Evolutionary conservation across 2,329 filamentous ascomycete genomes (phyloP).

Genomic region (Westerdykella ornata): DNA sequence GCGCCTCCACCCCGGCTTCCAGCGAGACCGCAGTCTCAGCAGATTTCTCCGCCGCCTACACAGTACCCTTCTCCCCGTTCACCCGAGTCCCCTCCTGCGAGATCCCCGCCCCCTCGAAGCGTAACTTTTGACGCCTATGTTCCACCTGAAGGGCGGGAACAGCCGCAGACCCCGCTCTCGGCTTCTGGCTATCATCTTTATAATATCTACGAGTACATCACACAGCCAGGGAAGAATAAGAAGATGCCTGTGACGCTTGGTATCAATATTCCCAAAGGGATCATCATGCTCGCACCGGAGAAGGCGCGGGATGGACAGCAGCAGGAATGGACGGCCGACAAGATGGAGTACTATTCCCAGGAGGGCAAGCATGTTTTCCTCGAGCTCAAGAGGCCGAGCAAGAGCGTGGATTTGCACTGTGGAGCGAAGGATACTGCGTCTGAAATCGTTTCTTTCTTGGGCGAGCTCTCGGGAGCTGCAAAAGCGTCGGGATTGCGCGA

Average conservation of each 20-base stretch:
- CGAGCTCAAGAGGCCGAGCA: constrained; percentile 84
- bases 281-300: constrained; percentile 86
- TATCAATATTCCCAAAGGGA: constrained; percentile 82
- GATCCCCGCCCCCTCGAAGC: constrained; percentile 35
- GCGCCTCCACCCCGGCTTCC: constrained; percentile 55
- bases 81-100: constrained; percentile 29
- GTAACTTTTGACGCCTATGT: constrained; percentile 41
- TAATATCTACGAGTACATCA: constrained; percentile 95
- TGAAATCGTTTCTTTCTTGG: constrained; percentile 81
- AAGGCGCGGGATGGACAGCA: constrained; percentile 74
- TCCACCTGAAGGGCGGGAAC: constrained; percentile 33
- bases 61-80: constrained; percentile 39
- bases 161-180: constrained; percentile 39
- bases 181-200: constrained; percentile 88
- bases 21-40: constrained; percentile 53
- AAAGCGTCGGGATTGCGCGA: constrained; percentile 78
- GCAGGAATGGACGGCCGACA: constrained; percentile 90
- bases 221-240: constrained; percentile 93
- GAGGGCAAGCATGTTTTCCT: constrained; percentile 98
- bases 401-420: constrained; percentile 93
- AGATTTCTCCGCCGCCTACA: constrained; percentile 45
- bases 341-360: constrained; percentile 93
- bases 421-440: constrained; percentile 94
- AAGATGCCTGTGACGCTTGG: constrained; percentile 97
- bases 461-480: constrained; percentile 80